These are phyloP conservation scores for Pleomassaria siparia DNA, from an alignment of 2,329 filamentous ascomycete genomes.

Conservation along the genomic window DNA sequence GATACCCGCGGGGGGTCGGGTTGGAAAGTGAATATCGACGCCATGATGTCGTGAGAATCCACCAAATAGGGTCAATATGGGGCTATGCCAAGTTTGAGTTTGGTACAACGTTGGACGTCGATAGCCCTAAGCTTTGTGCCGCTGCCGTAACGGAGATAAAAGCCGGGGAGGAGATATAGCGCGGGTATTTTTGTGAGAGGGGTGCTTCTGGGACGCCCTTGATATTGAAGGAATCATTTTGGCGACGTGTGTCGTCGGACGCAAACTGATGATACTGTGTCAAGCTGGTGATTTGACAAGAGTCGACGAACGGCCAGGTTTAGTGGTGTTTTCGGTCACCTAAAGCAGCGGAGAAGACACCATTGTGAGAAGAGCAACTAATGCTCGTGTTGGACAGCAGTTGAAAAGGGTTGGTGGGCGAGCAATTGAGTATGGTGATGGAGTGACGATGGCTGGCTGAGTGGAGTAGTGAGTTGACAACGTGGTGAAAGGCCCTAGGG, in stretches of 20 bases:
- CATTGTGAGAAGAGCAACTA: slow-evolving; percentile 5
- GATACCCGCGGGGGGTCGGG: slow-evolving; percentile 83
- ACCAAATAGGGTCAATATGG: background rate
- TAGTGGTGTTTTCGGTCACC: background rate
- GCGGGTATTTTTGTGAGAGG: slow-evolving; percentile 54
- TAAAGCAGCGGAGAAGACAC: background rate
- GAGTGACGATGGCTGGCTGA: background rate
- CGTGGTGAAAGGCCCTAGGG: background rate
- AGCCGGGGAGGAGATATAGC: slow-evolving; percentile 41
- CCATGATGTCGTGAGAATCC: slow-evolving; percentile 59
- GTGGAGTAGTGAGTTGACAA: background rate
- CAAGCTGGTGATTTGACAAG: background rate
- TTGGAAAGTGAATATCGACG: slow-evolving; percentile 95
- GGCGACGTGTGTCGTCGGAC: slow-evolving; percentile 31
- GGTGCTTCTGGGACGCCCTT: slow-evolving; percentile 51
- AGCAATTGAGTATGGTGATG: slow-evolving; percentile 1
- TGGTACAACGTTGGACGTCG: background rate
- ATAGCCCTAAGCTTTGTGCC: slow-evolving; percentile 4
- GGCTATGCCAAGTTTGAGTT: background rate
- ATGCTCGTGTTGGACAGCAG: slow-evolving; percentile 6
- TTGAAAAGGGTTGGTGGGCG: background rate
- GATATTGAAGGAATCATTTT: slow-evolving; percentile 56
- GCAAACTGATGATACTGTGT: too few relatives aligned
- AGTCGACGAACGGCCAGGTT: background rate
- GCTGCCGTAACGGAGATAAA: slow-evolving; percentile 12